These are phyloP conservation scores for Aspergillus heteromorphus DNA, from an alignment of 495 filamentous ascomycete species.

Conservation along the genomic window DNA sequence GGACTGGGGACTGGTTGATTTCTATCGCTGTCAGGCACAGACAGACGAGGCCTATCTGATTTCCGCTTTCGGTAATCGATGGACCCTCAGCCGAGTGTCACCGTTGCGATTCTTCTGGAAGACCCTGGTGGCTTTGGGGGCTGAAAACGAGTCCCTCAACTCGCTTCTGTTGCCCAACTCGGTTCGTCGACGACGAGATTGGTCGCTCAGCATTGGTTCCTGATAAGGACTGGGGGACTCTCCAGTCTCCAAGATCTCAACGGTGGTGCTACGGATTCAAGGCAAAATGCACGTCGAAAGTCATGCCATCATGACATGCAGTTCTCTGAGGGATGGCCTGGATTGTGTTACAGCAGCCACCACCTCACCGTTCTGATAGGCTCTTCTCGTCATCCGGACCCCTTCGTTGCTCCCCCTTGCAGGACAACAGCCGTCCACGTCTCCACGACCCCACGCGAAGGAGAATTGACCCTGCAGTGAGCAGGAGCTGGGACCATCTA, in stretches of 20 bases:
- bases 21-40: constrained; percentile 9
- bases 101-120: constrained; percentile 2
- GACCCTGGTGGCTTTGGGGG: background rate
- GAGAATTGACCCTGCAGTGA: background rate
- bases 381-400: background rate
- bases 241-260: background rate
- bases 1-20: constrained; percentile 4
- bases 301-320: no score
- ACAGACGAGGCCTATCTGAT: constrained; percentile 11
- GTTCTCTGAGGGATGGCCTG: background rate
- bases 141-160: background rate
- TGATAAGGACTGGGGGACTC: background rate
- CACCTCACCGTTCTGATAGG: background rate
- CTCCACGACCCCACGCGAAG: background rate
- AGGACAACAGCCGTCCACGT: background rate
- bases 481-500: no score
- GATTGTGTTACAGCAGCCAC: background rate
- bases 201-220: background rate
- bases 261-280: background rate
- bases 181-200: background rate
- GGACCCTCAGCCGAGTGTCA: constrained; percentile 2
- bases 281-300: background rate
- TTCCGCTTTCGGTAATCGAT: constrained; percentile 19
- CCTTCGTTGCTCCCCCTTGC: background rate
- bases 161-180: background rate